Conservation (phyloP, 371 early-diverging fungal genomes). For the Mucor circinelloides region DNA sequence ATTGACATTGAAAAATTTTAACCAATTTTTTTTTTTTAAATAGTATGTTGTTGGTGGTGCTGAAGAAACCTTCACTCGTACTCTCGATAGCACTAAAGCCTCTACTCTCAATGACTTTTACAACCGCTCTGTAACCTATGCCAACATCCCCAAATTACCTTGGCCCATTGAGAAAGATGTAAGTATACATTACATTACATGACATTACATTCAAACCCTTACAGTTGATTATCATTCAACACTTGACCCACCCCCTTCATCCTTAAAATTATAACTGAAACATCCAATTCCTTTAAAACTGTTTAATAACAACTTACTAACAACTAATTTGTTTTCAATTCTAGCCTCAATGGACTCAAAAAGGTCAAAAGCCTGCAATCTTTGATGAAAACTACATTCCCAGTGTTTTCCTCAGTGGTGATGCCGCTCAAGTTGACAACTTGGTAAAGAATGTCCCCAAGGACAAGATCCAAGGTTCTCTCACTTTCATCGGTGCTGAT, state of each 20-base stretch:
- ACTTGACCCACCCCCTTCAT: background rate
- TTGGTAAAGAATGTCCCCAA: conserved; percentile 35
- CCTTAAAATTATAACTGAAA: background rate
- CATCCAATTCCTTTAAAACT: background rate
- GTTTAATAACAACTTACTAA: background rate
- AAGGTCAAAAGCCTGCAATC: conserved; percentile 37
- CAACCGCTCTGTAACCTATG: conserved; percentile 55
- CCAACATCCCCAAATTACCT: conserved; percentile 54
- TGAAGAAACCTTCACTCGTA: conserved; percentile 51
- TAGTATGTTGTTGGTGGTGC: conserved; percentile 51
- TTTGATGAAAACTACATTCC: conserved; percentile 60
- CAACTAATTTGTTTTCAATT: background rate
- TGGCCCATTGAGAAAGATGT: conserved; percentile 48
- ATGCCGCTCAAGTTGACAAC: conserved; percentile 26
- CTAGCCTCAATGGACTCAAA: conserved; percentile 58
- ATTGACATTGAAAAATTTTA: background rate
- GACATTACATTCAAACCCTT: background rate
- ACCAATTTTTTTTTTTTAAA: background rate
- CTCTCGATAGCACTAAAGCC: conserved; percentile 30
- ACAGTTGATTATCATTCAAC: background rate
- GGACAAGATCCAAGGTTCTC: conserved; percentile 24
- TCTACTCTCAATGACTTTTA: conserved; percentile 53
- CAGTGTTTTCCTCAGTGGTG: conserved; percentile 45
- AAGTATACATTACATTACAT: conserved; percentile 3
- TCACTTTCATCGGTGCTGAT: conserved; percentile 51